Conservation (phyloP, 106 monocot genomes). For the Dioscorea zingiberensis region DNA sequence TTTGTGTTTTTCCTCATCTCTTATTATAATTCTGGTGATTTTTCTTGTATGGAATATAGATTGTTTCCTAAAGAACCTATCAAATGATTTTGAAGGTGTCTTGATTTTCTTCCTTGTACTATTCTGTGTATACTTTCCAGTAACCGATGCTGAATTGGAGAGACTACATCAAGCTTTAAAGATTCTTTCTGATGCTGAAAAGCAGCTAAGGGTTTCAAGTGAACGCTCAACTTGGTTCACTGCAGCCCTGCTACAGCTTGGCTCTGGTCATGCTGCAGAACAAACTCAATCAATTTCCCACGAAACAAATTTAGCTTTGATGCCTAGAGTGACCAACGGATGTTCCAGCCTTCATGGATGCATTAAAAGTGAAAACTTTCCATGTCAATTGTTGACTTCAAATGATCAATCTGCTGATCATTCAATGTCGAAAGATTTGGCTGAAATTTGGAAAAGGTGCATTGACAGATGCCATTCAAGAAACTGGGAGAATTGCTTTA, state of each 20-base stretch:
- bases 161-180: conserved; percentile 79
- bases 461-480: conserved; percentile 74
- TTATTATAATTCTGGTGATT: no score
- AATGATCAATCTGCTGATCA: conserved; percentile 15
- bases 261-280: conserved; percentile 41
- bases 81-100: no score
- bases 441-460: conserved; percentile 73
- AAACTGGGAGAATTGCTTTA: conserved; percentile 52
- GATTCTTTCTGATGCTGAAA: conserved; percentile 89
- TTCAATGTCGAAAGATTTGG: conserved; percentile 22
- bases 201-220: conserved; percentile 69
- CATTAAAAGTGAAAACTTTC: conserved; percentile 7
- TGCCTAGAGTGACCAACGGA: conserved; percentile 7
- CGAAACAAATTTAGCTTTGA: conserved; percentile 18
- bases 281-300: conserved; percentile 21
- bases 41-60: no score
- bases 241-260: conserved; percentile 81
- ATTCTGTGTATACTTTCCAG: conserved; percentile 20
- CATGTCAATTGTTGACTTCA: neutral
- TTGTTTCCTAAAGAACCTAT: no score
- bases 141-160: conserved; percentile 67
- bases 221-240: conserved; percentile 89
- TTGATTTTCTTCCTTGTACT: neutral
- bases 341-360: conserved; percentile 20
- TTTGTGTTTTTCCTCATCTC: no score